These are phyloP conservation scores for Xylaria sp. DNA, from an alignment of 2,329 filamentous ascomycete genomes.

Conservation along the genomic window DNA sequence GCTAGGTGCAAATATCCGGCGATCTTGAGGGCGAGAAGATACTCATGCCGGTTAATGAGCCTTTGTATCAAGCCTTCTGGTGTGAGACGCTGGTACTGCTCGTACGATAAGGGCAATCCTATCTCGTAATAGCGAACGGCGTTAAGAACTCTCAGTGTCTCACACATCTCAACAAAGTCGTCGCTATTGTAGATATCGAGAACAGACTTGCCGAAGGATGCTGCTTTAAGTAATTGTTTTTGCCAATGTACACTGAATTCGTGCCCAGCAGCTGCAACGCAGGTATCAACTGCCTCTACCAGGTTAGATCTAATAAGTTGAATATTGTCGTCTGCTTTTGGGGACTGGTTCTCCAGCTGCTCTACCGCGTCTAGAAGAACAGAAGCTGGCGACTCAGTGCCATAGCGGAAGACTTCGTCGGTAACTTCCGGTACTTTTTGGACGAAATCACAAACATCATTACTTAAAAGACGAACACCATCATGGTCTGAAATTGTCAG, in stretches of 20 bases:
- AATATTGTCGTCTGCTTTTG: slow-evolving; percentile 97
- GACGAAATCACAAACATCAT: slow-evolving; percentile 96
- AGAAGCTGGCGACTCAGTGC: slow-evolving; percentile 87
- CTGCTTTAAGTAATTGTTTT: slow-evolving; percentile 93
- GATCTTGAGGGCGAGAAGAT: slow-evolving; percentile 87
- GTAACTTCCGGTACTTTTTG: slow-evolving; percentile 90
- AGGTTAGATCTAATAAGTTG: slow-evolving; percentile 89
- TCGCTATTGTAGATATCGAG: slow-evolving; percentile 98
- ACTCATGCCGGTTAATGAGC: slow-evolving; percentile 88
- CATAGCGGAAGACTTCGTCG: slow-evolving; percentile 88
- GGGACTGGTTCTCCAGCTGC: slow-evolving; percentile 90
- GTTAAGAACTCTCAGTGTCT: slow-evolving; percentile 91
- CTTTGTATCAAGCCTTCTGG: slow-evolving; percentile 88
- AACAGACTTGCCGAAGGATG: slow-evolving; percentile 97
- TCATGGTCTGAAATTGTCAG: slow-evolving; percentile 69
- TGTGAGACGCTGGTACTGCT: slow-evolving; percentile 91
- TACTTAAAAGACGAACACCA: slow-evolving; percentile 89
- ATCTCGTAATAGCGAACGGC: slow-evolving; percentile 92
- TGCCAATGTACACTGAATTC: slow-evolving; percentile 94
- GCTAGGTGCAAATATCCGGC: slow-evolving; percentile 88
- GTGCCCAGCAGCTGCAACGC: slow-evolving; percentile 90
- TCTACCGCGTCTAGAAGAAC: slow-evolving; percentile 94
- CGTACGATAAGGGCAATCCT: slow-evolving; percentile 89
- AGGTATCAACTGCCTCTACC: slow-evolving; percentile 92
- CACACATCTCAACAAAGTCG: slow-evolving; percentile 98